Evolutionary conservation across 2,329 filamentous ascomycete species (phyloP), one percentile per base, ranked within the genome.

Genomic region (Simplicillium sp.): DNA sequence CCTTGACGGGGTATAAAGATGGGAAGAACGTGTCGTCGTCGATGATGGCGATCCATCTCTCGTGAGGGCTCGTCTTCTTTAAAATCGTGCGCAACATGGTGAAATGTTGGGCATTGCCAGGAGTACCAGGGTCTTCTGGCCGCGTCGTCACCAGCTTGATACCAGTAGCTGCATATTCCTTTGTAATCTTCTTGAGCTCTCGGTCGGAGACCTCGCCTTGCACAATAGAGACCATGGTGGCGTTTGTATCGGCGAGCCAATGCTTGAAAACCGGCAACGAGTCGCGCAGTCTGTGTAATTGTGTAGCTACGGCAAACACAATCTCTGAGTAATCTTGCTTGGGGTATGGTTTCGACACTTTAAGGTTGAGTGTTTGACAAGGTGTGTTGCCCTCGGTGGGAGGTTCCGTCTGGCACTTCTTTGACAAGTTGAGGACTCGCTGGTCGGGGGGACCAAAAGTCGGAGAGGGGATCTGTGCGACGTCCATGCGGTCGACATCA

Each of bases 11-110:
- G 39, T 68, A 55, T 35, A 80, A 65, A 2, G 70, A 74, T 2
- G 71, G 67, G 54, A 80, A 80, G 54, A 81, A 80, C 2, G 77
- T 81, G 49, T 81, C 77, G 50, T 81, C 77, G 50, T 81, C 76
- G 31, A 80, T 66, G 37, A 80, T 61, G 36, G 67, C 70, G 12
- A 69, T 65, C 76, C 77, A 81, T 28, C 62, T 59, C 0, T 73
- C 76, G 12, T 62, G 50, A 0, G 65, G 54, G 9, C 58, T 64
- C 28, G 61, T 54, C 38, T 67, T 59, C 17, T 62, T 52, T 17
- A 73, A 56, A 44, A 80, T 64, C 31, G 71, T 62, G 20, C 66
- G 60, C 8, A 80, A 55, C 11, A 80, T 63, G 11, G 71, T 65
- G 51, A 80, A 79, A 51, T 80, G 76, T 32, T 75, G 72, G 45